Evolutionary conservation across 495 filamentous ascomycete genomes (phyloP), one percentile per base, ranked within the genome.

Genomic region (Aspergillus indologenus): DNA sequence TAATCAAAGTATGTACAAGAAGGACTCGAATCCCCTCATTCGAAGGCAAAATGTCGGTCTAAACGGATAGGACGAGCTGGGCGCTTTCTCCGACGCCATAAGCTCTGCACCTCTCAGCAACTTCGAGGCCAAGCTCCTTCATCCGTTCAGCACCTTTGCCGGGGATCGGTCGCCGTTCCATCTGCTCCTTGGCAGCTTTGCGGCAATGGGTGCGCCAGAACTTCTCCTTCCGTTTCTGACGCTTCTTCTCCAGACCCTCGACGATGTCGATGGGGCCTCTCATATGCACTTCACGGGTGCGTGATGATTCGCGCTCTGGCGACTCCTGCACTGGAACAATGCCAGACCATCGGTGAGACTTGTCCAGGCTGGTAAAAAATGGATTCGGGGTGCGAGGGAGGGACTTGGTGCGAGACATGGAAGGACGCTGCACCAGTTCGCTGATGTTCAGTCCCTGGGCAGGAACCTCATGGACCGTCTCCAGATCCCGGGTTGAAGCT

Each of bases 221-320:
- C 70, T 93, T 94, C 74, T 96, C 90, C 73, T 87, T 90, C 56
- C 94, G 89, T 54, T 91, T 86, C 73, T 92, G 90, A 45, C 93
- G 85, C 75, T 94, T 96, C 74, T 90, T 86, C 78, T 98, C 94
- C 8, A 98, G 85, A 6, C 94, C 94, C 68, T 96, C 92, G 73
- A 96, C 91, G 61, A 98, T 98, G 68, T 97, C 95, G 63, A 98
- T 92, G 26, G 94, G 92, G 47, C 91, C 91, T 60, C 94, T 84
- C 24, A 82, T 82, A 60, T 89, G 85, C 23, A 79, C 61, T 58
- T 83, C 78, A 29, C 71, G 71, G 23, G 69, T 68, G 53, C 73
- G 76, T 17, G 76, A 76, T 14, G 61, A 62, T 45, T 75, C 72
- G 48, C 66, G 68, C 59, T 76, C 72, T 6, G 75, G 65, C 5